phyloP scores from a whole-genome alignment of 768 basidiomycete species.

The Pulveroboletus sp. region DNA sequence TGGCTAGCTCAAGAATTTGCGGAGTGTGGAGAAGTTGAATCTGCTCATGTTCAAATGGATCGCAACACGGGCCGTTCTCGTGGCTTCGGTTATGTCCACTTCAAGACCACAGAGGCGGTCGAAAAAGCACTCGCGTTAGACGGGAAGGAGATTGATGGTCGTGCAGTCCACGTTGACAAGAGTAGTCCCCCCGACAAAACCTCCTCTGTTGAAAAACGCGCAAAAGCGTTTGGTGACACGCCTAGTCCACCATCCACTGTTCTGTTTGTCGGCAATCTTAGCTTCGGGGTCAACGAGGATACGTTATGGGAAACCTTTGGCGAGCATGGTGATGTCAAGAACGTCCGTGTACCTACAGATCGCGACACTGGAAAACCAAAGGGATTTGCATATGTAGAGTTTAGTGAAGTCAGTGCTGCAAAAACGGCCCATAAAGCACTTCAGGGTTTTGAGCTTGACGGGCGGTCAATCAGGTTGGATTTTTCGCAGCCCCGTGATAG shows the following conservation, averaged over 20 bases:
- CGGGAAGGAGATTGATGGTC: slow-evolving; percentile 90
- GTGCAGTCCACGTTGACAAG: slow-evolving; percentile 81
- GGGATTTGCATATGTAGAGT: slow-evolving; percentile 97
- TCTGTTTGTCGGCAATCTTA: slow-evolving; percentile 89
- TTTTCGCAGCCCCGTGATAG: slow-evolving; percentile 78
- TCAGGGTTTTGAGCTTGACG: slow-evolving; percentile 72
- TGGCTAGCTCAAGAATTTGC: slow-evolving; percentile 90
- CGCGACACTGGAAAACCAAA: slow-evolving; percentile 86
- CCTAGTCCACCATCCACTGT: slow-evolving; percentile 63
- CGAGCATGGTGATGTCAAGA: slow-evolving; percentile 80
- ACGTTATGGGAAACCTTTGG: slow-evolving; percentile 85
- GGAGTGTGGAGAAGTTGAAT: slow-evolving; percentile 80
- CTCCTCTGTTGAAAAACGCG: slow-evolving; percentile 59
- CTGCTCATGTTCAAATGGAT: slow-evolving; percentile 85
- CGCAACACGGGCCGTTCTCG: slow-evolving; percentile 77
- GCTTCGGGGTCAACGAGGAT: slow-evolving; percentile 78
- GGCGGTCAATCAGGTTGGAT: slow-evolving; percentile 78
- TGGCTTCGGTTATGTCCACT: slow-evolving; percentile 82
- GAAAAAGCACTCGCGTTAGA: slow-evolving; percentile 76
- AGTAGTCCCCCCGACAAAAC: slow-evolving; percentile 58
- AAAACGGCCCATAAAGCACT: slow-evolving; percentile 72
- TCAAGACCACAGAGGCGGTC: slow-evolving; percentile 63
- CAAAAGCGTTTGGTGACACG: slow-evolving; percentile 71
- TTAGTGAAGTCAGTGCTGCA: slow-evolving; percentile 73
- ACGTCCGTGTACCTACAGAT: slow-evolving; percentile 88